Evolutionary conservation across 345 rosid species (phyloP), one percentile per base, ranked within the genome.

Genomic region (Garcia nutans): DNA sequence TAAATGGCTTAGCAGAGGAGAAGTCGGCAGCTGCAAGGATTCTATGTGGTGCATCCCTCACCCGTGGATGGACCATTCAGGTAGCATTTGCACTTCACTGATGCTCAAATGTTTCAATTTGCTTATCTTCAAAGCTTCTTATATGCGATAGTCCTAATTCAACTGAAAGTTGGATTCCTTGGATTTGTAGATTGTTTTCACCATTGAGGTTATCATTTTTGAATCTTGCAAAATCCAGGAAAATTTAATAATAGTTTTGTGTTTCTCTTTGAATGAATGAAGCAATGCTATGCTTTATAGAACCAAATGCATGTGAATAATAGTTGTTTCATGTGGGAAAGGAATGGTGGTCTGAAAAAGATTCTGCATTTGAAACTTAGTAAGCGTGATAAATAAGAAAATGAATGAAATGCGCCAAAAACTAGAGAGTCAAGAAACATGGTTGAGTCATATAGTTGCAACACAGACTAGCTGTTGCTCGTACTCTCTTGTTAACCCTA

Each of bases 61-160:
- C 78, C 61, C 76, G 50, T 70, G 94, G 94, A 77, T 90, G 94
- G 94, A 88, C 86, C 84, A 84, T 90, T 80, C 94, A 90, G 94
- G 94, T 90, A 68, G 45, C 72, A 60, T 37, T 59, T 66, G 44
- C 42, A 8, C 24, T 78, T 42, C 55, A 12, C 23, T 66, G 65
- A 50, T 76, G 64, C 71, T 12, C 33, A 37, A 17, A 60, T 61
- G 44, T 66, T 45, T 23, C 55, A 24, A 58, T 24, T 54, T 79
- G 68, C 57, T 58, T 73, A 67, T 57, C 70, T 74, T n/a, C 16
- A 44, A 19, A 10, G 33, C 47, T 37, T 50, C 24, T 26, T 47
- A 3, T 66, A 19, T 33, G 15, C 22, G 22, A 31, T 42, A 20
- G 54, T n/a, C 15, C 15, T 33, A 31, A 66, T 44, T 44, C 54